Conservation (phyloP, 805 yeast species). For the Kuraishia floccosa region DNA sequence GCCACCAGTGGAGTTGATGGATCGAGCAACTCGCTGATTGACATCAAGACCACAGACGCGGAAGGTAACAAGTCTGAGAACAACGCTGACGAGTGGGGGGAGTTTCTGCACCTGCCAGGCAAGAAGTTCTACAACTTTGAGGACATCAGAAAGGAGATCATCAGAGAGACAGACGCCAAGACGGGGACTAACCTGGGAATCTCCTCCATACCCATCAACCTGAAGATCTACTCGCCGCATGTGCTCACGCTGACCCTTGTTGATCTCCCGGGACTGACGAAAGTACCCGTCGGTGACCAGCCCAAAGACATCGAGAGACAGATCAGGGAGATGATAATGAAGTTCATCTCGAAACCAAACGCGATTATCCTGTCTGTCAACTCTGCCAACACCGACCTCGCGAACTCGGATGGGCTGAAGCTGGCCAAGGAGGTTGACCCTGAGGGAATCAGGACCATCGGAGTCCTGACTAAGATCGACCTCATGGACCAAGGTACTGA, state of each 20-base stretch:
- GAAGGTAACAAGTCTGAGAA: slow-evolving; percentile 50
- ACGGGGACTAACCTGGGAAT: slow-evolving; percentile 83
- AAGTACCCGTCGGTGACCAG: slow-evolving; percentile 98
- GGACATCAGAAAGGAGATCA: slow-evolving; percentile 84
- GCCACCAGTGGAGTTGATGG: slow-evolving; percentile 14
- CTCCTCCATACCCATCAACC: slow-evolving; percentile 83
- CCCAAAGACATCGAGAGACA: slow-evolving; percentile 95
- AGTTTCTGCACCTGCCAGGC: slow-evolving; percentile 85
- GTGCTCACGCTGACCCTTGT: slow-evolving; percentile 90
- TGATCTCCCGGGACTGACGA: slow-evolving; percentile 94
- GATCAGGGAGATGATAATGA: slow-evolving; percentile 86
- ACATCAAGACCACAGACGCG: slow-evolving; percentile 29
- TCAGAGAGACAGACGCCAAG: slow-evolving; percentile 79
- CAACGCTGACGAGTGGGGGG: slow-evolving; percentile 91
- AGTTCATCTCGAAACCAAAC: slow-evolving; percentile 90
- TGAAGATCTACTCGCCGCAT: slow-evolving; percentile 88
- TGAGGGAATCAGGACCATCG: slow-evolving; percentile 90
- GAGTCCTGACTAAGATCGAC: slow-evolving; percentile 93
- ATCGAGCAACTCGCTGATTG: slow-evolving; percentile 25
- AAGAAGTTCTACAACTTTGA: slow-evolving; percentile 80
- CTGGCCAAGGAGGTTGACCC: slow-evolving; percentile 98
- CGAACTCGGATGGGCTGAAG: slow-evolving; percentile 92
- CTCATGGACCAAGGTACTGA: slow-evolving; percentile 98
- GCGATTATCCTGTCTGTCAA: slow-evolving; percentile 92
- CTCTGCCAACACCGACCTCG: slow-evolving; percentile 94